Percentiles rank a stretch among this genome's conserved stretches.
Evolutionary conservation across 75 land plant genomes (phyloP).

Genomic region (Picea glauca): DNA sequence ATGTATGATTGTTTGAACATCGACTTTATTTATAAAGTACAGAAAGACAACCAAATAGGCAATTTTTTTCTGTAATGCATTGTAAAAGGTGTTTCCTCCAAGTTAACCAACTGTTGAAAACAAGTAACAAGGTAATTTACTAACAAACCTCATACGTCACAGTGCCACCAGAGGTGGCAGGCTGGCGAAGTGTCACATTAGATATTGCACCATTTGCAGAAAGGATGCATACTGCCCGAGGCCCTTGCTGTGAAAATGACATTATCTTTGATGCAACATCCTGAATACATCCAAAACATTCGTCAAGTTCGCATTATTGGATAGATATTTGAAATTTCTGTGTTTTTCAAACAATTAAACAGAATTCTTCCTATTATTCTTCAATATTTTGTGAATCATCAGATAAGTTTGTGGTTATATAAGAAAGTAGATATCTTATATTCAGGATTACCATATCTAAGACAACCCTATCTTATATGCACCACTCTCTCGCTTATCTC

Average conservation of each 20-base stretch:
- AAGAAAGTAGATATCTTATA: background rate
- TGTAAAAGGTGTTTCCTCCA: background rate
- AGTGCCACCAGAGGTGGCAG: conserved; percentile 61
- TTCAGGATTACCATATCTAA: background rate
- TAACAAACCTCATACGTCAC: conserved; percentile 61
- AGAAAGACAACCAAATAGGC: background rate
- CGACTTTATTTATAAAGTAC: background rate
- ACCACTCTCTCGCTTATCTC: no score
- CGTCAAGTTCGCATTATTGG: background rate
- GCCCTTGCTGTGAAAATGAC: conserved; percentile 58
- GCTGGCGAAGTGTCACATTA: conserved; percentile 56
- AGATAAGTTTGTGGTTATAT: conserved; percentile 1
- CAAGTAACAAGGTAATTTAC: background rate
- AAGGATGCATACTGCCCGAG: conserved; percentile 56
- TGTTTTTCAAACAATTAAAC: background rate
- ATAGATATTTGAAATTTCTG: background rate
- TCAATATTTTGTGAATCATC: background rate
- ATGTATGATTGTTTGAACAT: background rate
- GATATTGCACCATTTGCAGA: conserved; percentile 70
- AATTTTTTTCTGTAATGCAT: background rate
- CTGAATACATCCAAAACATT: conserved; percentile 21
- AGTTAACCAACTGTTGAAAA: background rate
- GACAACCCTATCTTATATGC: background rate
- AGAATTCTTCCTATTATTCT: background rate
- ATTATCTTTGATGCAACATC: conserved; percentile 55